These are phyloP conservation scores for Fusarium nygamai DNA, from an alignment of 2,329 filamentous ascomycete genomes.

Conservation along the genomic window DNA sequence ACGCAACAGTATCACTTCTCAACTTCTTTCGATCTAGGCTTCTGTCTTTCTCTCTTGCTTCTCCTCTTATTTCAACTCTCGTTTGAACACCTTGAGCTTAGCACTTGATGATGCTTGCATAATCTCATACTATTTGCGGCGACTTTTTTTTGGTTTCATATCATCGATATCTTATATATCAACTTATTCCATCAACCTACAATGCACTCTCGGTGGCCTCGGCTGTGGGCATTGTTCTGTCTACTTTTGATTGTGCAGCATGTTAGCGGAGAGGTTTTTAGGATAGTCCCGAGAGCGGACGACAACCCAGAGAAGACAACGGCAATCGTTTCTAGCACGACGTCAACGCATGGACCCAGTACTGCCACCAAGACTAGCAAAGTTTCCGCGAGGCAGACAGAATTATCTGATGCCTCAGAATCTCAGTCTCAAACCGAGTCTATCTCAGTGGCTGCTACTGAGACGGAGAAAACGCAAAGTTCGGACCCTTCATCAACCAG, in stretches of 20 bases:
- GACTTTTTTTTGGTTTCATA: slow-evolving; percentile 28
- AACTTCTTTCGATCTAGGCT: background rate
- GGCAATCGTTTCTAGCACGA: slow-evolving; percentile 16
- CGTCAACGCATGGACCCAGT: slow-evolving; percentile 15
- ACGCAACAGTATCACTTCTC: background rate
- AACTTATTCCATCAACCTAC: slow-evolving; percentile 11
- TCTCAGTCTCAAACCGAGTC: slow-evolving; percentile 14
- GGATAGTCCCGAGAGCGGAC: slow-evolving; percentile 49
- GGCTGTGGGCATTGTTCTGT: slow-evolving; percentile 52
- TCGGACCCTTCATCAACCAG: slow-evolving; percentile 31
- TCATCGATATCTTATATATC: background rate
- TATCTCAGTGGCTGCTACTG: slow-evolving; percentile 20
- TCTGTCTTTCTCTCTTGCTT: background rate
- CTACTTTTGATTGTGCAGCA: slow-evolving; percentile 52
- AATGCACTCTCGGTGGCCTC: slow-evolving; percentile 50
- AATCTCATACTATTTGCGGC: slow-evolving; percentile 15
- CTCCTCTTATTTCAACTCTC: background rate
- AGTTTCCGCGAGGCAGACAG: slow-evolving; percentile 19
- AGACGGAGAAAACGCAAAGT: slow-evolving; percentile 21
- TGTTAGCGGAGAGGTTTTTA: slow-evolving; percentile 48
- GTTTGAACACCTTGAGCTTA: background rate
- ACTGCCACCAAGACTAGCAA: slow-evolving; percentile 23
- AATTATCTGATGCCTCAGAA: slow-evolving; percentile 4
- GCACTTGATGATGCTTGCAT: slow-evolving; percentile 33
- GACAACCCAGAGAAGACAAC: slow-evolving; percentile 25